Evolutionary conservation across 371 early-diverging fungal genomes (phyloP).

Genomic region (Mucor plumbeus): DNA sequence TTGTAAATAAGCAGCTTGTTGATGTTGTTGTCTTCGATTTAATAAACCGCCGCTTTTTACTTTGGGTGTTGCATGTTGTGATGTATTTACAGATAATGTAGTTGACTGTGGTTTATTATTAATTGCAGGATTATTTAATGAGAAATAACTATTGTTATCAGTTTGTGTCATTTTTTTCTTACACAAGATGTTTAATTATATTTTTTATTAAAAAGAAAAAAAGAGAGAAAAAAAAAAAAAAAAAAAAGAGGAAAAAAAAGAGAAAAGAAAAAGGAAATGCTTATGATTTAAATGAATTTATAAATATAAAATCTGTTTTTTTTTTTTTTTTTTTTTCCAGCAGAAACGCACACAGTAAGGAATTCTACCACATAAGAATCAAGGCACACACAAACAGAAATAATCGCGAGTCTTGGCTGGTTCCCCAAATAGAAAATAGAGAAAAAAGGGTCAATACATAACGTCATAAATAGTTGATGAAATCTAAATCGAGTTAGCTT

Average conservation of each 20-base stretch:
- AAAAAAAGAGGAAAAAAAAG: conserved; percentile 13
- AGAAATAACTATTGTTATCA: conserved; percentile 15
- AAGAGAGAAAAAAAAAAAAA: background rate
- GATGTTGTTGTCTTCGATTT: conserved; percentile 28
- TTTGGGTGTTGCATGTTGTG: conserved; percentile 2
- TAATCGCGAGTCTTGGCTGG: background rate
- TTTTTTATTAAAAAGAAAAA: too few relatives aligned
- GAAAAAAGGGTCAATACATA: conserved; percentile 10
- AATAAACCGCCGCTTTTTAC: conserved; percentile 23
- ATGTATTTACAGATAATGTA: background rate
- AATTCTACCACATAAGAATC: background rate
- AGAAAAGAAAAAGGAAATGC: background rate
- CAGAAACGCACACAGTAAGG: background rate
- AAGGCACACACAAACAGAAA: conserved; percentile 13
- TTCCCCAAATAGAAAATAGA: conserved; percentile 5
- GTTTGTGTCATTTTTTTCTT: conserved; percentile 17
- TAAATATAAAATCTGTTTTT: background rate
- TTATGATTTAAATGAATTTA: background rate
- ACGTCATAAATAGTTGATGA: conserved; percentile 11
- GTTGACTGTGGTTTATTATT: background rate
- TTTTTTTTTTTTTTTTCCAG: background rate
- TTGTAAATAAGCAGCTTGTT: conserved; percentile 17
- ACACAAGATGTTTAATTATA: background rate
- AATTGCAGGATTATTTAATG: conserved; percentile 8
- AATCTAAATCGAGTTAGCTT: conserved; percentile 15